These are phyloP conservation scores for Picea glauca DNA, from an alignment of 75 land plant species.

Conservation along the genomic window DNA sequence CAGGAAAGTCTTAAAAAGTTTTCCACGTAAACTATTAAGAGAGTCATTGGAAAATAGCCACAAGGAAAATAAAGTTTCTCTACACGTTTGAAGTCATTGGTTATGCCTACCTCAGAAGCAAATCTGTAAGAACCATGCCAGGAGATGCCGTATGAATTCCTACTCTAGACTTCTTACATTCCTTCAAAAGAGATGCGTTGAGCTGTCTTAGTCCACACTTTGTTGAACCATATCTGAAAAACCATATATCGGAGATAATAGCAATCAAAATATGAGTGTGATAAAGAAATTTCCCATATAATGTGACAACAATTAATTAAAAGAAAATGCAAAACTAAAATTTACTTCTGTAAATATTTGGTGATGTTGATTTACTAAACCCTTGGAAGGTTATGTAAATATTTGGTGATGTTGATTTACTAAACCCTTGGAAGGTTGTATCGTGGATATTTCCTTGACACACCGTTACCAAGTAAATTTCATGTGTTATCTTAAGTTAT, in stretches of 20 bases:
- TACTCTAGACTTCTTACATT: slow-evolving; percentile 74
- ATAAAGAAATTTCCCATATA: neutral
- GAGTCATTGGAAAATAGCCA: neutral
- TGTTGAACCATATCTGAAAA: slow-evolving; percentile 86
- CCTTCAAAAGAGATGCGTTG: slow-evolving; percentile 78
- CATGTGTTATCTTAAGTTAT: no score
- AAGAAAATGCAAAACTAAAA: no score
- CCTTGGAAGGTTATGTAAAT: no score
- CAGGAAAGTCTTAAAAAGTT: neutral
- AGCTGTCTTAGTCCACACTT: slow-evolving; percentile 97
- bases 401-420: no score
- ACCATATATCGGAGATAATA: neutral
- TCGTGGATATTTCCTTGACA: no score
- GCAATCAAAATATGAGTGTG: neutral
- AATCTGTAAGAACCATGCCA: slow-evolving; percentile 97
- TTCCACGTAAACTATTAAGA: neutral
- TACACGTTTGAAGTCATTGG: neutral
- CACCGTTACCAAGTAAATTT: no score
- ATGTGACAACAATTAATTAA: no score
- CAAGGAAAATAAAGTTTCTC: neutral
- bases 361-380: no score
- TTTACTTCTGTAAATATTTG: no score
- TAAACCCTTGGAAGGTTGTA: no score
- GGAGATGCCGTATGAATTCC: slow-evolving; percentile 98
- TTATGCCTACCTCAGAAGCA: slow-evolving; percentile 75